Evolutionary conservation across 306 rosid genomes (phyloP).

Genomic region (Quercus agrifolia): DNA sequence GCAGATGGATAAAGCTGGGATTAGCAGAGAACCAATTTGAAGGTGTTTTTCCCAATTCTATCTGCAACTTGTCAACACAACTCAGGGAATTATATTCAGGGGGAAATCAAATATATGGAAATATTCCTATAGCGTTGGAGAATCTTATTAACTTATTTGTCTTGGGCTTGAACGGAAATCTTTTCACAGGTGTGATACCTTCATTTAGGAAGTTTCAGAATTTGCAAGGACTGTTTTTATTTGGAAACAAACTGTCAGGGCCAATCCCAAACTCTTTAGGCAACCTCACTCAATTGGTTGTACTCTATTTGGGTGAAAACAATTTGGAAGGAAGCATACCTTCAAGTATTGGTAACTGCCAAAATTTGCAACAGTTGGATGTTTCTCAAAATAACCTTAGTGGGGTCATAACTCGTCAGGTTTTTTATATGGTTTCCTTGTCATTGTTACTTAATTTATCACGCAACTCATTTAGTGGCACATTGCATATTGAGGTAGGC

Average conservation of each 20-base stretch:
- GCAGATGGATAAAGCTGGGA: no score
- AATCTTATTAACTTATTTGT: no score
- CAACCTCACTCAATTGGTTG: neutral
- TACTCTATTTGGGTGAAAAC: neutral
- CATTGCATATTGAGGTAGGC: conserved; percentile 2
- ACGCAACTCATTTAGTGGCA: conserved; percentile 12
- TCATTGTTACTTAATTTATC: neutral
- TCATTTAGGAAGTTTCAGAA: no score
- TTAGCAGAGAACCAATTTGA: no score
- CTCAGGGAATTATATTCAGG: no score
- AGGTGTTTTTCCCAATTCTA: no score
- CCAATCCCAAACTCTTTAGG: conserved; percentile 1
- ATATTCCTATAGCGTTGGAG: no score
- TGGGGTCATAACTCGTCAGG: neutral
- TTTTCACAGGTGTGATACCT: no score
- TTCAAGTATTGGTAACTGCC: neutral
- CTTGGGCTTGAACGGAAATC: no score
- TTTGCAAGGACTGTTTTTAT: neutral
- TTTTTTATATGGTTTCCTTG: neutral
- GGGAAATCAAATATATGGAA: no score
- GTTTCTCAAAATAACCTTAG: neutral
- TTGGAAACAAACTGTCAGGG: neutral
- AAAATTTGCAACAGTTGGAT: neutral
- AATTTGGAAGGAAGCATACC: conserved; percentile 4
- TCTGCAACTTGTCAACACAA: no score